Conservation (phyloP, 2,329 filamentous ascomycete species). For the Cladosporium sp. region DNA sequence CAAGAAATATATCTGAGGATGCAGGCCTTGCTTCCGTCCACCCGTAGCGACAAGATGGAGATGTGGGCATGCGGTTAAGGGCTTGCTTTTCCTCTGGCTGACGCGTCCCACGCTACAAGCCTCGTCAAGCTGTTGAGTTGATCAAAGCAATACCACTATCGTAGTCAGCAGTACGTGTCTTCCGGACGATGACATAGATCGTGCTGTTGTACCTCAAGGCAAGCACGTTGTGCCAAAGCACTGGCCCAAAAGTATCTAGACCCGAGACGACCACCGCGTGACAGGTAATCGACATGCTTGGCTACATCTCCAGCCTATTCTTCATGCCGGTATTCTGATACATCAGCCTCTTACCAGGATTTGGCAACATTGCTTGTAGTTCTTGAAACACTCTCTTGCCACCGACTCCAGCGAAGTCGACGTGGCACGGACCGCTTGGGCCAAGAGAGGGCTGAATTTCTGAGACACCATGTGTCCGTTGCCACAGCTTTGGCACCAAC, state of each 20-base stretch:
- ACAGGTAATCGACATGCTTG: neutral
- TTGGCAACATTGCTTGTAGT: slow-evolving; percentile 5
- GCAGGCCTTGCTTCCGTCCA: neutral
- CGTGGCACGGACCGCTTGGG: neutral
- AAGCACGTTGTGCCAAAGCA: neutral
- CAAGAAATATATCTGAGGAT: neutral
- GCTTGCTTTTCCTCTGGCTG: neutral
- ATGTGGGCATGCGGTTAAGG: neutral
- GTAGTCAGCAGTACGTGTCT: neutral
- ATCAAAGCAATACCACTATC: neutral
- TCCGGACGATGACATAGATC: neutral
- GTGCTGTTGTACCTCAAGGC: neutral
- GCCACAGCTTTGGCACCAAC: slow-evolving; percentile 1
- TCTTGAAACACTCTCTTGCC: slow-evolving; percentile 12
- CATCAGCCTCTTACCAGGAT: neutral
- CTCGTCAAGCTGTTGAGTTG: neutral
- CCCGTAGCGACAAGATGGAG: neutral
- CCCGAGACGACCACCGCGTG: neutral
- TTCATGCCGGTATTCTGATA: neutral
- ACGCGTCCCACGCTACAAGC: neutral
- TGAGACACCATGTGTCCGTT: slow-evolving; percentile 11
- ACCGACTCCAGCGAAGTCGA: neutral
- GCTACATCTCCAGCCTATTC: neutral
- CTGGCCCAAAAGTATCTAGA: neutral
- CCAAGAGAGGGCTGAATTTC: neutral